Evolutionary conservation across 1,284 basidiomycete species (phyloP).

Genomic region (Cryptococcus neoformans): DNA sequence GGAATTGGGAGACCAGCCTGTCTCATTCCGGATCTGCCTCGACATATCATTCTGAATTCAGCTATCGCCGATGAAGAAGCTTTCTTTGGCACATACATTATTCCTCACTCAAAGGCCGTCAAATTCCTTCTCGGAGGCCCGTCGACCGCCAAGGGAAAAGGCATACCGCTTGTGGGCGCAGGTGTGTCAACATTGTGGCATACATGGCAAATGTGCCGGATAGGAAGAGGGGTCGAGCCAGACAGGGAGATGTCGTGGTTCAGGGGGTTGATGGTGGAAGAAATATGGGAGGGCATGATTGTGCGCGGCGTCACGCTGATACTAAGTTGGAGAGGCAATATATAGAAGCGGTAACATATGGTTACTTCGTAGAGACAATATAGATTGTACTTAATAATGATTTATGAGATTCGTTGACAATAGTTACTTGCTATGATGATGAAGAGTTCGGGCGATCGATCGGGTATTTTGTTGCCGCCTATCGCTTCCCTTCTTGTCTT

Average conservation of each 20-base stretch:
- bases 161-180: constrained; percentile 41
- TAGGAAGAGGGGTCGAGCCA: constrained; percentile 36
- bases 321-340: too few relatives aligned
- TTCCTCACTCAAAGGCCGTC: constrained; percentile 25
- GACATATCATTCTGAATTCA: constrained; percentile 28
- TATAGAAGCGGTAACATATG: too few relatives aligned
- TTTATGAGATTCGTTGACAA: too few relatives aligned
- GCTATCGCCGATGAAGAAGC: constrained; percentile 20
- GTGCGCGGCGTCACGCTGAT: neutral
- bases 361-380: too few relatives aligned
- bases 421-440: too few relatives aligned
- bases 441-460: too few relatives aligned
- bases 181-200: constrained; percentile 44
- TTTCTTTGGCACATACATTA: constrained; percentile 24
- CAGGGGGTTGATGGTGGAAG: constrained; percentile 21
- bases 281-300: constrained; percentile 19
- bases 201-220: constrained; percentile 43
- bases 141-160: neutral
- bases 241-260: constrained; percentile 35
- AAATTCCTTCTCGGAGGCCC: constrained; percentile 27
- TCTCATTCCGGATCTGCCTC: constrained; percentile 30
- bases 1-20: constrained; percentile 44
- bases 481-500: too few relatives aligned
- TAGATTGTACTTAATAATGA: too few relatives aligned
- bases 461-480: too few relatives aligned